A percentile compares a stretch with the other conserved stretches of the same genome.
Conservation (phyloP, 1,284 basidiomycete genomes). For the Cystobasidium pallidum region DNA sequence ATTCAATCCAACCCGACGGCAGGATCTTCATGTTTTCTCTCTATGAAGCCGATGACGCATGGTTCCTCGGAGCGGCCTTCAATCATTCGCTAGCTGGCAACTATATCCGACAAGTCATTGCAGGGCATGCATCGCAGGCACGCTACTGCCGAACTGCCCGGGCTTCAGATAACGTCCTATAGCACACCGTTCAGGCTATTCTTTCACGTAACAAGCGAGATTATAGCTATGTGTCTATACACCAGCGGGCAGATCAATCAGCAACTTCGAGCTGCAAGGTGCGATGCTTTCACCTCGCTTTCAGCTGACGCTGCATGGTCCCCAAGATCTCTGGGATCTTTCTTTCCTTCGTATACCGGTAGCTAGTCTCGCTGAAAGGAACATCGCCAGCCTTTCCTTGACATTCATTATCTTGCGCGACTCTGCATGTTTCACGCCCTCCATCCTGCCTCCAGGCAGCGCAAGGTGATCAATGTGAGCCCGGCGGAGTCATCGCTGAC, state of each 20-base stretch:
- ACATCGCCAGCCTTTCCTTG: background rate
- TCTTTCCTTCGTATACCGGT: slow-evolving; percentile 1
- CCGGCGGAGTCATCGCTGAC: background rate
- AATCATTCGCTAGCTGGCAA: no score
- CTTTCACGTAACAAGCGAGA: slow-evolving; percentile 9
- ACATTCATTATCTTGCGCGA: slow-evolving; percentile 21
- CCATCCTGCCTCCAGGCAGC: slow-evolving; percentile 12
- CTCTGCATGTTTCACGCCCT: slow-evolving; percentile 1
- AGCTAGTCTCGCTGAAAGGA: slow-evolving; percentile 16
- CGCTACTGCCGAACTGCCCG: no score
- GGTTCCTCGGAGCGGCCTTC: no score
- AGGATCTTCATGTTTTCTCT: no score
- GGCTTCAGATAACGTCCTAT: no score
- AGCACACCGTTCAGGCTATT: no score
- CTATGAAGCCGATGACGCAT: no score
- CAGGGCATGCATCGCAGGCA: no score
- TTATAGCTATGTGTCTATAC: slow-evolving; percentile 35
- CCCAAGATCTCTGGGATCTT: slow-evolving; percentile 19
- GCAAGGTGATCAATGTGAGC: no score
- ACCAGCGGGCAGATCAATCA: background rate
- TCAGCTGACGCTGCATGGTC: slow-evolving; percentile 39
- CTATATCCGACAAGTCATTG: no score
- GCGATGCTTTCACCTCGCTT: slow-evolving; percentile 14
- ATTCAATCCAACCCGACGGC: no score
- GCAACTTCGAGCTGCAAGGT: background rate